Evolutionary conservation across 2,329 filamentous ascomycete species (phyloP).

Genomic region (Trichophyton rubrum): DNA sequence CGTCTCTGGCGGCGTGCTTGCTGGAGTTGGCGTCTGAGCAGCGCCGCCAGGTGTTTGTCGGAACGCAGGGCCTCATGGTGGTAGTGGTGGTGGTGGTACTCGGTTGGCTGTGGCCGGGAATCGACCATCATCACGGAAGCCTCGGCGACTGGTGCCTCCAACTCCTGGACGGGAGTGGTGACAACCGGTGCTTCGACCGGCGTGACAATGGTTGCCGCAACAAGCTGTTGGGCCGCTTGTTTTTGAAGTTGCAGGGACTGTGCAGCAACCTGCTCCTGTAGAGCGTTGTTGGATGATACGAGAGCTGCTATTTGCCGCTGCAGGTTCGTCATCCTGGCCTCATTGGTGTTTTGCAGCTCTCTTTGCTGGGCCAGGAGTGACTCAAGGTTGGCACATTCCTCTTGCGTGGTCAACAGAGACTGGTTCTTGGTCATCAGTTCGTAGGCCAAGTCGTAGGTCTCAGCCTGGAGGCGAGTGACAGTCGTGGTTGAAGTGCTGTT

Average conservation of each 20-base stretch:
- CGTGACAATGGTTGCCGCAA: neutral
- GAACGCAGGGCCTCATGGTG: neutral
- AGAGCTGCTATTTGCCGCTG: neutral
- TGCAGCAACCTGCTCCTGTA: neutral
- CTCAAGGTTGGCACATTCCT: neutral
- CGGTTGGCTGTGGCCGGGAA: neutral
- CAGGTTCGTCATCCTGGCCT: constrained; percentile 5
- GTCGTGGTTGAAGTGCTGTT: constrained; percentile 2
- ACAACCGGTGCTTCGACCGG: neutral
- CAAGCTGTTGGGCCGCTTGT: neutral
- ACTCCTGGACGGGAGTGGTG: neutral
- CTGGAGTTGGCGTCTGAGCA: constrained; percentile 7
- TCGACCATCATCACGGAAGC: neutral
- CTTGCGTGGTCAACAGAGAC: neutral
- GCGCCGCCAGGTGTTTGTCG: neutral
- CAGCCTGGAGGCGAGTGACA: neutral
- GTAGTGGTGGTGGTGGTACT: neutral
- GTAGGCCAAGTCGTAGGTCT: neutral
- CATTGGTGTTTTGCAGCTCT: neutral
- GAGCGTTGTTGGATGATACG: constrained; percentile 2
- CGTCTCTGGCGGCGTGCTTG: constrained; percentile 2
- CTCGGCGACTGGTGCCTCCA: neutral
- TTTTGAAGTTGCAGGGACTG: constrained; percentile 2
- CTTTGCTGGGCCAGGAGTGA: neutral
- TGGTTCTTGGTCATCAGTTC: constrained; percentile 1